Conservation (phyloP, 257 asterid species). For the Nicotiana knightiana region DNA sequence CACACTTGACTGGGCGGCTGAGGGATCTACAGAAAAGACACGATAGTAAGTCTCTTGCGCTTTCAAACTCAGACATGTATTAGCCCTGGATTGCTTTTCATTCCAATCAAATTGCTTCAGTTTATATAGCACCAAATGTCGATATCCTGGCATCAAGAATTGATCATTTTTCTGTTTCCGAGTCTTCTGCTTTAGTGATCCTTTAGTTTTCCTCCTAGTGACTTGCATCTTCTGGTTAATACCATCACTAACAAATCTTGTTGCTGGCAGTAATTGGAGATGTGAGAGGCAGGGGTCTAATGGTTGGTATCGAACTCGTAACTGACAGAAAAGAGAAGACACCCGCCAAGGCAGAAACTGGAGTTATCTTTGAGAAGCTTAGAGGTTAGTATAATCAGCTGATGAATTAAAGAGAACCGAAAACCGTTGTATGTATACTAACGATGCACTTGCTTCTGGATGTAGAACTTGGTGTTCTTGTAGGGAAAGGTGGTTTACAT, state of each 20-base stretch:
- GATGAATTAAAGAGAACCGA: neutral
- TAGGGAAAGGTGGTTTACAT: conserved; percentile 91
- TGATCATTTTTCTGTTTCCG: neutral
- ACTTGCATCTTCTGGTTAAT: neutral
- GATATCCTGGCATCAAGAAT: neutral
- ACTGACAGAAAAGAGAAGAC: conserved; percentile 63
- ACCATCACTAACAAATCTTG: neutral
- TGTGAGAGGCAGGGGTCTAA: conserved; percentile 89
- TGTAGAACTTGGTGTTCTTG: conserved; percentile 81
- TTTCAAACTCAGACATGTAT: neutral
- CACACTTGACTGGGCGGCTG: conserved; percentile 68
- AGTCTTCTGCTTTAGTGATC: neutral
- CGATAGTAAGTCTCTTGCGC: conserved; percentile 47
- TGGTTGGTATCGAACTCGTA: conserved; percentile 92
- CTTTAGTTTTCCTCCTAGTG: neutral
- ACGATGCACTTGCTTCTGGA: conserved; percentile 3
- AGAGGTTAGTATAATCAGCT: conserved; percentile 57
- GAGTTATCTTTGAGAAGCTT: conserved; percentile 69
- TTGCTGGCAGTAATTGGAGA: conserved; percentile 72
- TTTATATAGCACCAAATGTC: neutral
- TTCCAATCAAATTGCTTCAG: neutral
- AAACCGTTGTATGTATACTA: neutral
- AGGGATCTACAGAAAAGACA: conserved; percentile 67
- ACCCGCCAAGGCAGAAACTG: conserved; percentile 95
- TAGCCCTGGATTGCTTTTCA: neutral